Base-by-base conservation (phyloP, 1,284 basidiomycete genomes). In the Cryptococcus neoformans region DNA sequence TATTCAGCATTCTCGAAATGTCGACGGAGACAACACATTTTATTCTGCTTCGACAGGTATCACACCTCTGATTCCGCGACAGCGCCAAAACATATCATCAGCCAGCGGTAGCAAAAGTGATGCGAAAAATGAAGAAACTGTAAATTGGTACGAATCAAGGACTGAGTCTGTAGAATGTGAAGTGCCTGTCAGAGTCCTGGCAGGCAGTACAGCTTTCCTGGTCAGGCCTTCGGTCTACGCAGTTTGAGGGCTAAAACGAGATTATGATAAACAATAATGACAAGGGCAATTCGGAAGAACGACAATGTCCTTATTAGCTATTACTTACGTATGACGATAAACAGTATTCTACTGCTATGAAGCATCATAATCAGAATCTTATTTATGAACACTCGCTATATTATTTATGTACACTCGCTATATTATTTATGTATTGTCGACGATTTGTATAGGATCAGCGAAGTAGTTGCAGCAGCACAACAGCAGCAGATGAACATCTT, bases 81-180 rank as follows among this genome's bases (percentile, higher is more conserved):
- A 38, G 4, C 14, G 10, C 9, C 10, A 47, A 38, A 21, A 10
- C 46, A 16, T 34, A 44, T 39, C 28, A 39, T 16, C 42, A 28
- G 6, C 12, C 46, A 44, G 14, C 28, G 28, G 28, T 28, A 28
- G 28, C 49, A 17, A 36, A 40, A 12, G 44, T 40, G 37, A 50
- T 38, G 44, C 10, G 56, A 46, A n/a, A 28, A 35, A 14, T 8
- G 36, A n/a, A 51, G 44, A 36, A 10, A 36, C 38, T 14, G 56
- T 34, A 14, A 65, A 49, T 28, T 69, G 65, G 64, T 54, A 57
- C 49, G 86, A 85, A 56, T 80, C 87, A 16, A 79, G 77, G 67
- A 81, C 87, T 28, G 90, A 94, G 80, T 88, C 86, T 58, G 89
- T 96, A 16, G 91, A 94, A 72, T 94, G 92, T 67, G 88, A 90